Conservation (phyloP, 2,329 filamentous ascomycete species). For the Monosporascus sp. region DNA sequence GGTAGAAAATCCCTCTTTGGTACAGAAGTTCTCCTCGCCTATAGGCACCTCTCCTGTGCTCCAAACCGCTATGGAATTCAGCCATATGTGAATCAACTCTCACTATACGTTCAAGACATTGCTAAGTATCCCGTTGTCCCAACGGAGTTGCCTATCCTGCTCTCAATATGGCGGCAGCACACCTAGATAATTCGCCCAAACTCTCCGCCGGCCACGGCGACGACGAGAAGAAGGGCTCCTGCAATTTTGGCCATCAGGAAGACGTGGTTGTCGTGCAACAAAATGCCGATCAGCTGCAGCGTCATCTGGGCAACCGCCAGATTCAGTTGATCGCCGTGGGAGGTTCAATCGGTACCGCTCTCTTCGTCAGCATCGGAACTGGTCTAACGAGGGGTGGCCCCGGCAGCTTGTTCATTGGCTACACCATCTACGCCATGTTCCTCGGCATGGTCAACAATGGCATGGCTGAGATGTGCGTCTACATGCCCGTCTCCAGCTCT, state of each 20-base stretch:
- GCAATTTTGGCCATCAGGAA: conserved; percentile 8
- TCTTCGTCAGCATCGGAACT: conserved; percentile 58
- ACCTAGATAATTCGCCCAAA: conserved; percentile 8
- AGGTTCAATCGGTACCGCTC: conserved; percentile 51
- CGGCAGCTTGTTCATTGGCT: conserved; percentile 52
- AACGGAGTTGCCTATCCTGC: conserved; percentile 22
- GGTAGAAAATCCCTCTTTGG: not conserved
- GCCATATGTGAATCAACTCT: not conserved
- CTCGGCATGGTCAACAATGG: conserved; percentile 60
- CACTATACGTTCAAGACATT: not conserved
- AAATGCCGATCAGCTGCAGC: conserved; percentile 28
- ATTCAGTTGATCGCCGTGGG: conserved; percentile 56
- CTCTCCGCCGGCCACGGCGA: not conserved
- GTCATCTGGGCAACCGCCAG: conserved; percentile 39
- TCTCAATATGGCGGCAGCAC: conserved; percentile 23
- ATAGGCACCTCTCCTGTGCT: no score
- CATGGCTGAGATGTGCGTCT: conserved; percentile 59
- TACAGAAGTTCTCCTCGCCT: not conserved
- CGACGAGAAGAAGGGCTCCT: conserved; percentile 16
- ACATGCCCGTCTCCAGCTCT: conserved; percentile 57
- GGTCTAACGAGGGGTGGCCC: conserved; percentile 46
- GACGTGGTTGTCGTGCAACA: conserved; percentile 12
- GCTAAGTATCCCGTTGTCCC: conserved; percentile 18
- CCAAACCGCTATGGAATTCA: not conserved
- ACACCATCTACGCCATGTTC: conserved; percentile 45